phyloP scores from a whole-genome alignment of 2,329 filamentous ascomycete species.

The Cladorrhinum sp. region DNA sequence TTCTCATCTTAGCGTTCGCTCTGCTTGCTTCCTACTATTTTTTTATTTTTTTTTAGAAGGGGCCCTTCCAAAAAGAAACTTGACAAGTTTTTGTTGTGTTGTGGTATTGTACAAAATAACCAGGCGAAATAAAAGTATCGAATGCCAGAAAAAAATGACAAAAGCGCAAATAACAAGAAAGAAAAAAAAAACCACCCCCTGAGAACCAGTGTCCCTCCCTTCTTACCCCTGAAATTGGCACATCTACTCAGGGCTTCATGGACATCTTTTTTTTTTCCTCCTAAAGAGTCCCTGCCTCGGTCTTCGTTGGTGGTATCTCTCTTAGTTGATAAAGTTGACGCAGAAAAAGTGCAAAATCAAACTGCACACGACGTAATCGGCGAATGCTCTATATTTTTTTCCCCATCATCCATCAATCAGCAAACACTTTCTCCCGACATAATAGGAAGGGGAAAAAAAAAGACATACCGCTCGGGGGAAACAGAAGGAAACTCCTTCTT shows the following conservation, averaged over 20 bases:
- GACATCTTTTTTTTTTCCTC: neutral
- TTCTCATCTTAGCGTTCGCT: neutral
- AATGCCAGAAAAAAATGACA: too few relatives aligned
- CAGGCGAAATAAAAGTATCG: too few relatives aligned
- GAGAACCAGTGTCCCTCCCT: too few relatives aligned
- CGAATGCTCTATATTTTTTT: constrained; percentile 68
- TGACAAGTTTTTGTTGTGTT: too few relatives aligned
- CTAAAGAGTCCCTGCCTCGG: too few relatives aligned
- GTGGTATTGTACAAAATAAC: too few relatives aligned
- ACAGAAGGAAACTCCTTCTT: constrained; percentile 72
- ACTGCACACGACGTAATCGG: constrained; percentile 93
- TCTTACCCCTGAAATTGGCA: too few relatives aligned
- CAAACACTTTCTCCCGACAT: neutral
- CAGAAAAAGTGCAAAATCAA: constrained; percentile 98
- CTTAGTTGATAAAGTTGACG: constrained; percentile 98
- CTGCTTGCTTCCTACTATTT: too few relatives aligned
- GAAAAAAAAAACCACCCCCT: too few relatives aligned
- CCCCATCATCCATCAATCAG: neutral
- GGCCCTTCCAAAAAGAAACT: neutral
- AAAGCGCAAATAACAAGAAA: too few relatives aligned
- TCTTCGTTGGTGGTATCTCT: too few relatives aligned
- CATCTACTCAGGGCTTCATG: too few relatives aligned
- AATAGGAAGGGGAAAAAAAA: neutral
- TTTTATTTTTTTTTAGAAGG: neutral
- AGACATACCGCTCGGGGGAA: constrained; percentile 71